phyloP scores from a whole-genome alignment of 371 early-diverging fungal genomes.

The Mycotypha africana region DNA sequence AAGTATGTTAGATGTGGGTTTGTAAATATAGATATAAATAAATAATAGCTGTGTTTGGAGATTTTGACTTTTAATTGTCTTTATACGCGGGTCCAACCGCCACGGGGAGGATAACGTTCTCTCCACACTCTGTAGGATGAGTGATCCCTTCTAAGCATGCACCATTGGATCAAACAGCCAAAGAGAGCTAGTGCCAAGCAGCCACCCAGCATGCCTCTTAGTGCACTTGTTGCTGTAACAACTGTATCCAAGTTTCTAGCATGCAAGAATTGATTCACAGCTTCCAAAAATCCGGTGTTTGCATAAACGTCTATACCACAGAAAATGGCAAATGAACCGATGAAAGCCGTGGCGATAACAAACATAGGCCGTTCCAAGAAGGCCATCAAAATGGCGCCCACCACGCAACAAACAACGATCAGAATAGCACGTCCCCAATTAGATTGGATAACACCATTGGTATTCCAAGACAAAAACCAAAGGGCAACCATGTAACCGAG shows the following conservation, averaged over 20 bases:
- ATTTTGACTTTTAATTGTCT: too few relatives aligned
- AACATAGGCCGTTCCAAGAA: constrained; percentile 49
- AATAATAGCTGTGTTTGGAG: too few relatives aligned
- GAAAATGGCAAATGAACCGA: constrained; percentile 54
- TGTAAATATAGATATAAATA: too few relatives aligned
- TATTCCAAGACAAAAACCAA: constrained; percentile 51
- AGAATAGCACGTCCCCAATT: constrained; percentile 53
- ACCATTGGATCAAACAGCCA: constrained; percentile 48
- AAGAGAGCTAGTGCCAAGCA: constrained; percentile 45
- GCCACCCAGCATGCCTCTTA: constrained; percentile 57
- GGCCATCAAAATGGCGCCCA: constrained; percentile 44
- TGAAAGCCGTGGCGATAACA: constrained; percentile 47
- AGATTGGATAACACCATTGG: constrained; percentile 41
- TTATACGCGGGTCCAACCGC: too few relatives aligned
- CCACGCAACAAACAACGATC: constrained; percentile 40
- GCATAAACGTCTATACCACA: constrained; percentile 55
- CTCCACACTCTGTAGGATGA: constrained; percentile 25
- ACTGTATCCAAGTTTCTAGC: constrained; percentile 16
- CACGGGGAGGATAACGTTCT: constrained; percentile 25
- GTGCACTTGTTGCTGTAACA: constrained; percentile 25
- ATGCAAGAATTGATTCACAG: constrained; percentile 26
- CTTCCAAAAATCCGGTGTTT: constrained; percentile 42
- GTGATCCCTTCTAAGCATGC: constrained; percentile 16
- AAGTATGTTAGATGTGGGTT: too few relatives aligned
- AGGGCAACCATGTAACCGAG: constrained; percentile 53